phyloP scores from a whole-genome alignment of 768 basidiomycete species.

The Boletus rubroflammeus region DNA sequence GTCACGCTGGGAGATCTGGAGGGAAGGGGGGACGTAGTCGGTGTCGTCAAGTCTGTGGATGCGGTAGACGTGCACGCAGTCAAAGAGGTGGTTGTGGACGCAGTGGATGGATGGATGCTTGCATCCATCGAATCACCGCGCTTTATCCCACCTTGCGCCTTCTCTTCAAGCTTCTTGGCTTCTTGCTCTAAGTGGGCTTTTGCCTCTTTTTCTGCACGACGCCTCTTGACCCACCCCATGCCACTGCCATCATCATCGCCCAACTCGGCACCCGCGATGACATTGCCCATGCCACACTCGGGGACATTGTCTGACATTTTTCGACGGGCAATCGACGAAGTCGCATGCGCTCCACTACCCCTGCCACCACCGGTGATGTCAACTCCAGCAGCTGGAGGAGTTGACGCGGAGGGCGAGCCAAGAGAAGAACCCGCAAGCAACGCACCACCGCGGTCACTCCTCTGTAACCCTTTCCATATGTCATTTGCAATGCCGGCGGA shows the following conservation, averaged over 20 bases:
- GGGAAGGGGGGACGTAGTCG: constrained; percentile 15
- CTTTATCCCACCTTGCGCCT: constrained; percentile 19
- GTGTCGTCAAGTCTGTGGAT: constrained; percentile 17
- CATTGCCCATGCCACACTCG: constrained; percentile 30
- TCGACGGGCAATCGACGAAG: constrained; percentile 11
- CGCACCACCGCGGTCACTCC: constrained; percentile 25
- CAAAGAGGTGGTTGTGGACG: constrained; percentile 24
- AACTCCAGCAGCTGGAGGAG: constrained; percentile 29
- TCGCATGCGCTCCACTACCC: constrained; percentile 12
- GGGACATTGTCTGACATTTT: constrained; percentile 15
- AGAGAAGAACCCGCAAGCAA: constrained; percentile 16
- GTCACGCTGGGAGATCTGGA: constrained; percentile 22
- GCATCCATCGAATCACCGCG: constrained; percentile 23
- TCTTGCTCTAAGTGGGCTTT: constrained; percentile 24
- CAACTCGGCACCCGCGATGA: constrained; percentile 14
- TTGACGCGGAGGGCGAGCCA: not conserved
- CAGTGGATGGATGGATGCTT: constrained; percentile 20
- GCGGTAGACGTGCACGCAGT: constrained; percentile 19
- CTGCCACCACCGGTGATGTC: constrained; percentile 16
- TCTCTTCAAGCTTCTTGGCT: constrained; percentile 10
- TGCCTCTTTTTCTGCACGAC: constrained; percentile 59
- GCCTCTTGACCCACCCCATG: constrained; percentile 73
- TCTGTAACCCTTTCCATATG: constrained; percentile 27
- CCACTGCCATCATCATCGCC: constrained; percentile 84
- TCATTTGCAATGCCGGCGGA: constrained; percentile 28